These are phyloP conservation scores for Phtheirospermum japonicum DNA, from an alignment of 257 asterid species.

Conservation along the genomic window DNA sequence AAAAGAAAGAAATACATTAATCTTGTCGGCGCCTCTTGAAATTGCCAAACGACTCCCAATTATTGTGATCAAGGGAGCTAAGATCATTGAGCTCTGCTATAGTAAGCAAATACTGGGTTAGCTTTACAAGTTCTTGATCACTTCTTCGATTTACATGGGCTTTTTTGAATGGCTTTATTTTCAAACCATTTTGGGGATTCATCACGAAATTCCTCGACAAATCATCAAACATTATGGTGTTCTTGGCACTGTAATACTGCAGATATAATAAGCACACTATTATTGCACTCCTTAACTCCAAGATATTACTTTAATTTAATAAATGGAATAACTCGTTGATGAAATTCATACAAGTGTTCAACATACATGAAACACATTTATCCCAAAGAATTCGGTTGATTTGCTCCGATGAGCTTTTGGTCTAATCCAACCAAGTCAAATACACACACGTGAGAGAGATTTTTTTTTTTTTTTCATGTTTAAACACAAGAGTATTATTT, in stretches of 20 bases:
- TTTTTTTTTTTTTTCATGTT: too few species aligned
- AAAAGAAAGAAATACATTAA: not conserved
- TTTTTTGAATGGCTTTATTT: slow-evolving; percentile 74
- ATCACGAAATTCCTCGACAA: slow-evolving; percentile 85
- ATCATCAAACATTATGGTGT: slow-evolving; percentile 96
- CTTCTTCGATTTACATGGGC: slow-evolving; percentile 71
- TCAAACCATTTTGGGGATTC: slow-evolving; percentile 91
- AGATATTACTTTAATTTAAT: too few species aligned
- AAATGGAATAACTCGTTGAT: not conserved
- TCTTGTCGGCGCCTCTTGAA: slow-evolving; percentile 61
- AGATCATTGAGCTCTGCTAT: slow-evolving; percentile 83
- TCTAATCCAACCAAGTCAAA: not conserved
- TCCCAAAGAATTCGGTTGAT: too few species aligned
- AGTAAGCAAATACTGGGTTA: slow-evolving; percentile 79
- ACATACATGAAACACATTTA: not conserved
- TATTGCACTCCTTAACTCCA: too few species aligned
- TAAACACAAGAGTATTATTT: too few species aligned
- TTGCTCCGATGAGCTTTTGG: too few species aligned
- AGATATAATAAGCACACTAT: not conserved
- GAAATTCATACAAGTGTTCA: not conserved
- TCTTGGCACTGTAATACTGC: slow-evolving; percentile 72
- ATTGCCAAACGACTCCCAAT: slow-evolving; percentile 74
- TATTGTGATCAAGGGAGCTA: slow-evolving; percentile 69
- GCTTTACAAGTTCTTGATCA: slow-evolving; percentile 86
- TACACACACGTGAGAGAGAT: not conserved